Conservation (phyloP, 441 rosid species). For the Gossypium davidsonii region DNA sequence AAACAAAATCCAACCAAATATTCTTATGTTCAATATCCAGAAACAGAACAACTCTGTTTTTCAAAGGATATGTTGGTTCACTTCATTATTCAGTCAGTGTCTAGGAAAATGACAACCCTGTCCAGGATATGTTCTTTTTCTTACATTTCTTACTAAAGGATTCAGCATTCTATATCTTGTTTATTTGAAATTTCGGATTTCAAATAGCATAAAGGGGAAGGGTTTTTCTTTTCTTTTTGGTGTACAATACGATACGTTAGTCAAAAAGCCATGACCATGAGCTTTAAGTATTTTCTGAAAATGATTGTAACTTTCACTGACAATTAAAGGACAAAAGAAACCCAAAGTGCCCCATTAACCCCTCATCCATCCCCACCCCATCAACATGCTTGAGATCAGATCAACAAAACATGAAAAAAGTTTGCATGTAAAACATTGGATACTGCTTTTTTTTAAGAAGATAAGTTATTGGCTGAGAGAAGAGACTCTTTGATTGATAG, state of each 20-base stretch:
- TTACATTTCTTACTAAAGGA: background rate
- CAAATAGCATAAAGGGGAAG: background rate
- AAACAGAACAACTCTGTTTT: constrained; percentile 16
- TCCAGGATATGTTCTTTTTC: background rate
- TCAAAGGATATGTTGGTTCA: background rate
- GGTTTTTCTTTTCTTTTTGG: background rate
- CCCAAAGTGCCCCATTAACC: background rate
- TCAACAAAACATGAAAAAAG: background rate
- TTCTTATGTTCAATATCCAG: background rate
- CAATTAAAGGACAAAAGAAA: background rate
- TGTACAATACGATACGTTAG: background rate
- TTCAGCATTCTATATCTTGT: background rate
- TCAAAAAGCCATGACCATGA: constrained; percentile 2
- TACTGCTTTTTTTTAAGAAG: background rate
- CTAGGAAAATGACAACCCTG: background rate
- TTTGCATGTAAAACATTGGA: background rate
- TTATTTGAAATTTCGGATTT: background rate
- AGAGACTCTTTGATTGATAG: background rate
- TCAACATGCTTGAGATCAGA: background rate
- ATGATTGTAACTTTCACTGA: background rate
- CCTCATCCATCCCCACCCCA: background rate
- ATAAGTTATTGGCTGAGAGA: background rate
- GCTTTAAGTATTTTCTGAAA: constrained; percentile 8
- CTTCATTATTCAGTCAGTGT: background rate
- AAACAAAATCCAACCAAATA: constrained; percentile 7